phyloP scores from a whole-genome alignment of 768 basidiomycete species.

The Collybia mongolica region DNA sequence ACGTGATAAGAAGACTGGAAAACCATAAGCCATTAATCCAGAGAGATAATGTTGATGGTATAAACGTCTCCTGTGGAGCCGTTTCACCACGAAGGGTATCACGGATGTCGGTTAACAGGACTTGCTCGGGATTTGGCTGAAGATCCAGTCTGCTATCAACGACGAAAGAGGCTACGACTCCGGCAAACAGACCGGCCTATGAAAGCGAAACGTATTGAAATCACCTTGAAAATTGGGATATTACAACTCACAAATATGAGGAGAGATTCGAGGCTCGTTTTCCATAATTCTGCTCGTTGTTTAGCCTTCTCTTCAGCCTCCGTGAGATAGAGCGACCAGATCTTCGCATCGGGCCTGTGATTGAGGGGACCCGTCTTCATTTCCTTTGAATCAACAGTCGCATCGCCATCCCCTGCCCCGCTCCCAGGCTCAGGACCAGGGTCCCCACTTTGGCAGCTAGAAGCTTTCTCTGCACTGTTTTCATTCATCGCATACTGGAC shows the following conservation, averaged over 20 bases:
- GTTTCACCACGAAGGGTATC: neutral
- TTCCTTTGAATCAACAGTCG: too few relatives aligned
- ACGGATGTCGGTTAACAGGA: neutral
- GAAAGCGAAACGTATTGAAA: too few relatives aligned
- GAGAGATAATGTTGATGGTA: neutral
- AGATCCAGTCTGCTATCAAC: neutral
- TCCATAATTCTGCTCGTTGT: neutral
- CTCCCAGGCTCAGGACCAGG: too few relatives aligned
- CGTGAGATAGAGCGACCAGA: neutral
- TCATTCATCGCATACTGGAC: too few relatives aligned
- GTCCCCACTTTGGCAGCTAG: too few relatives aligned
- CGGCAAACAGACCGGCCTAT: conserved; percentile 3
- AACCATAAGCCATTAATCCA: neutral
- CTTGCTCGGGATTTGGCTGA: neutral
- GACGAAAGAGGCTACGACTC: neutral
- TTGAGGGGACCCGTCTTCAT: too few relatives aligned
- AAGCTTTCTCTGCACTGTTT: too few relatives aligned
- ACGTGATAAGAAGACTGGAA: neutral
- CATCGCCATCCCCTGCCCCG: too few relatives aligned
- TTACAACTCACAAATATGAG: neutral
- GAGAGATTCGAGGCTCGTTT: neutral
- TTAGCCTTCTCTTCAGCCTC: neutral
- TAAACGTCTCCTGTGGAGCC: neutral
- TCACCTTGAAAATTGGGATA: neutral
- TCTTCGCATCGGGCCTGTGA: neutral